Evolutionary conservation across 1,284 basidiomycete species (phyloP).

Genomic region (Trametes hirsuta): DNA sequence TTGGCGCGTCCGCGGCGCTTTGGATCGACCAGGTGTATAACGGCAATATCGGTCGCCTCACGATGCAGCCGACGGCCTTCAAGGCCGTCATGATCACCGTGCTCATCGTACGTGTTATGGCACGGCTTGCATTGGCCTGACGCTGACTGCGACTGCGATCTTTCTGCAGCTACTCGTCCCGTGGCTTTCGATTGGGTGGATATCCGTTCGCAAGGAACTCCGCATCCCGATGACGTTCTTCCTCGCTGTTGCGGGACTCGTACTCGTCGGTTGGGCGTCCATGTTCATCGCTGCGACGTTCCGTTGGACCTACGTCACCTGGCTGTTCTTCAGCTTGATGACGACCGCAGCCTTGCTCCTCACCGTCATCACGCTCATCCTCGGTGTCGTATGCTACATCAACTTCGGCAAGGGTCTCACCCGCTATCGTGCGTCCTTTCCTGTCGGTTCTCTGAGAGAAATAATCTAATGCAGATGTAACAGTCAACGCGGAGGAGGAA

Average conservation of each 20-base stretch:
- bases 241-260: constrained; percentile 58
- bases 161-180: constrained; percentile 58
- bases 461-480: background rate
- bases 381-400: constrained; percentile 67
- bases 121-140: background rate
- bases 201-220: constrained; percentile 68
- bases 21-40: constrained; percentile 80
- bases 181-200: constrained; percentile 75
- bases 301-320: constrained; percentile 74
- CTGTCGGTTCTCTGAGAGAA: background rate
- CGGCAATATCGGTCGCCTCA: constrained; percentile 59
- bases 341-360: constrained; percentile 60
- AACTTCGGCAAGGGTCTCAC: constrained; percentile 78
- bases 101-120: constrained; percentile 51
- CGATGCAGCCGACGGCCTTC: constrained; percentile 50
- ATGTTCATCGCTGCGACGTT: constrained; percentile 76
- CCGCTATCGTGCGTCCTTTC: constrained; percentile 58
- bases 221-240: constrained; percentile 63
- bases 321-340: constrained; percentile 75
- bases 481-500: constrained; percentile 61
- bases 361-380: constrained; percentile 53
- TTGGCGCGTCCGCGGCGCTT: constrained; percentile 65
- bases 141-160: background rate
- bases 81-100: constrained; percentile 59
- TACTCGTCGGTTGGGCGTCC: constrained; percentile 66